phyloP scores from a whole-genome alignment of 495 filamentous ascomycete species.

The Penicillium cosmopolitanum region DNA sequence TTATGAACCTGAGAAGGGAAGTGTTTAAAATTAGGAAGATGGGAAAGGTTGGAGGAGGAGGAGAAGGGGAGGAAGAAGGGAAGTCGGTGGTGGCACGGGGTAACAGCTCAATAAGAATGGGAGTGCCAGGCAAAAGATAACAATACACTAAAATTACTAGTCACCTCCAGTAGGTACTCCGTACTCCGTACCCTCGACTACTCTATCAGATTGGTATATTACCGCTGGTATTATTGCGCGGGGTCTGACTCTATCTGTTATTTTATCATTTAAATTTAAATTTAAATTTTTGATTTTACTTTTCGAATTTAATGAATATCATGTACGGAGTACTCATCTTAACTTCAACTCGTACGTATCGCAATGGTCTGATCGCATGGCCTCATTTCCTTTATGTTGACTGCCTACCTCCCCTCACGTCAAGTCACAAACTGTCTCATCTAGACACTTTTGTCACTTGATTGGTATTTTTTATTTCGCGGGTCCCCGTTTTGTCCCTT shows the following conservation, averaged over 20 bases:
- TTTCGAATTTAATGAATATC: background rate
- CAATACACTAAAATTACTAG: constrained; percentile 14
- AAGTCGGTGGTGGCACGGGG: constrained; percentile 29
- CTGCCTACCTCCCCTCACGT: background rate
- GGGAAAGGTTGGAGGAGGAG: constrained; percentile 15
- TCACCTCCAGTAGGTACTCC: background rate
- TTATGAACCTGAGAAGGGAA: constrained; percentile 11
- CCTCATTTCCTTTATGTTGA: constrained; percentile 1
- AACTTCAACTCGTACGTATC: background rate
- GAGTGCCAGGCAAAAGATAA: constrained; percentile 4
- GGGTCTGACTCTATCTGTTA: too few species aligned
- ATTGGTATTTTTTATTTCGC: background rate
- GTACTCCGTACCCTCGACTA: too few species aligned
- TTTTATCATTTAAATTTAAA: background rate
- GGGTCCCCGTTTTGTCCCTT: background rate
- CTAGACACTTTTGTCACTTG: background rate
- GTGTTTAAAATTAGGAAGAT: constrained; percentile 21
- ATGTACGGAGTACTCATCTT: too few species aligned
- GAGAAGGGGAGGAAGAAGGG: constrained; percentile 8
- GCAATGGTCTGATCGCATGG: constrained; percentile 7
- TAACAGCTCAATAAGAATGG: constrained; percentile 38
- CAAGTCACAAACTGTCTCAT: background rate
- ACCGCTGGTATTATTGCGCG: too few species aligned
- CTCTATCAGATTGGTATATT: too few species aligned
- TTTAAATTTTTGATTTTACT: background rate